These are phyloP conservation scores for Leishmania braziliensis DNA, from an alignment of 208 protist genomes.

Conservation along the genomic window DNA sequence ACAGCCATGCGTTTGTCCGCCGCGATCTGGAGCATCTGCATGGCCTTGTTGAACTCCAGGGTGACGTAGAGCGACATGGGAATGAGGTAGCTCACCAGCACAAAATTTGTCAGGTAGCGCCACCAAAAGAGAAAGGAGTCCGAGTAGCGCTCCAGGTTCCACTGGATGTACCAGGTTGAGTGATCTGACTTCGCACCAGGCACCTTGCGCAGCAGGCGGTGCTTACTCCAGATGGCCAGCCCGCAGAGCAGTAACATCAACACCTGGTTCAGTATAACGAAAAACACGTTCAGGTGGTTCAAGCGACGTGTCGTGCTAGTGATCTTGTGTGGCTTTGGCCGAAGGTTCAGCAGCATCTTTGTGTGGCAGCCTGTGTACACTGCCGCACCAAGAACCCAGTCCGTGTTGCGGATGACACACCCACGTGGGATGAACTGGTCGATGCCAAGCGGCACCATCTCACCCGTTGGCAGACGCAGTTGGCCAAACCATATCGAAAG, in stretches of 20 bases:
- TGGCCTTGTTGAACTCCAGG: constrained; percentile 85
- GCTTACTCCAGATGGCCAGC: constrained; percentile 49
- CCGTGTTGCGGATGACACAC: constrained; percentile 88
- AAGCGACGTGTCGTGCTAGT: constrained; percentile 65
- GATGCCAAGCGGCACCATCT: constrained; percentile 65
- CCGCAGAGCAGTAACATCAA: constrained; percentile 63
- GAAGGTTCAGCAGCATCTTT: constrained; percentile 89
- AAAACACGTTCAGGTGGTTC: constrained; percentile 81
- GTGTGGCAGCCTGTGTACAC: constrained; percentile 90
- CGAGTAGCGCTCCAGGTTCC: constrained; percentile 46
- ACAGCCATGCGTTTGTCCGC: constrained; percentile 77
- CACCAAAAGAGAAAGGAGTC: constrained; percentile 56
- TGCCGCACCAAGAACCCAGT: constrained; percentile 82
- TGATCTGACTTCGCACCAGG: constrained; percentile 30
- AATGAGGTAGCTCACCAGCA: constrained; percentile 86
- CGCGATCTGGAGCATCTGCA: constrained; percentile 82
- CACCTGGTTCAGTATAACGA: constrained; percentile 70
- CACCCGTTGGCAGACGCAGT: constrained; percentile 48
- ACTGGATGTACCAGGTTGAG: constrained; percentile 77
- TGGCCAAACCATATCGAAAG: constrained; percentile 77
- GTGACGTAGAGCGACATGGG: constrained; percentile 91
- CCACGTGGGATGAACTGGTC: constrained; percentile 90
- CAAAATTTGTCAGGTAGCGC: constrained; percentile 85
- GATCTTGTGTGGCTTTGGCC: constrained; percentile 59
- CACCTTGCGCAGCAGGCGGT: constrained; percentile 27